A percentile compares a stretch with the other conserved stretches of the same genome.
Conservation (phyloP, 2,329 filamentous ascomycete genomes). For the Diaporthe citriasiana region DNA sequence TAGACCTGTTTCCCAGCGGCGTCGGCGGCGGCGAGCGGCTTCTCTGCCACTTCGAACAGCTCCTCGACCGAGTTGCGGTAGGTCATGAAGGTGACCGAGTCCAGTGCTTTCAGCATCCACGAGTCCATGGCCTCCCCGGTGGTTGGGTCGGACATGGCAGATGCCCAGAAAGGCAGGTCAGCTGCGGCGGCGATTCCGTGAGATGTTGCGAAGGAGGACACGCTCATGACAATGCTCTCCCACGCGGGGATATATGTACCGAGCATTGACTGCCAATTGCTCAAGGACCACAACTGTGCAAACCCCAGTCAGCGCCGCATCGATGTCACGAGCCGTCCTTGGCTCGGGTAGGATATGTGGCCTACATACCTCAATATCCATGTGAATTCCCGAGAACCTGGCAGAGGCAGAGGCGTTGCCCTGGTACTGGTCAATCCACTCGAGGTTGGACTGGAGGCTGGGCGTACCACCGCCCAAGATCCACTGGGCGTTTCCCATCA, state of each 20-base stretch:
- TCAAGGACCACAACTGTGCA: constrained; percentile 29
- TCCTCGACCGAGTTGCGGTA: constrained; percentile 33
- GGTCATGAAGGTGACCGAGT: constrained; percentile 38
- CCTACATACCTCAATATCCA: constrained; percentile 34
- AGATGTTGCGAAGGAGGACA: constrained; percentile 17
- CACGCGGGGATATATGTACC: constrained; percentile 16
- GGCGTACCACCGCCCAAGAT: constrained; percentile 12
- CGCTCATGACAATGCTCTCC: constrained; percentile 12
- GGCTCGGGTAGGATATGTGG: not conserved
- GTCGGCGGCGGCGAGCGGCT: constrained; percentile 24
- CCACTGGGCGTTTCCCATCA: constrained; percentile 32
- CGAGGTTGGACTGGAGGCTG: constrained; percentile 30
- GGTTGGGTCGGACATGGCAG: constrained; percentile 15
- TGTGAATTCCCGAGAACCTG: constrained; percentile 23
- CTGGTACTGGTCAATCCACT: constrained; percentile 32
- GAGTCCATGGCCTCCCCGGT: constrained; percentile 24
- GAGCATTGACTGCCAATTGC: constrained; percentile 29
- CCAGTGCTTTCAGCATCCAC: constrained; percentile 30
- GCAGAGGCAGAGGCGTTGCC: constrained; percentile 30
- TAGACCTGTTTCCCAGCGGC: constrained; percentile 28
- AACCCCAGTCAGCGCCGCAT: not conserved
- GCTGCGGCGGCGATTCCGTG: constrained; percentile 19
- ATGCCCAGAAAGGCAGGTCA: constrained; percentile 32
- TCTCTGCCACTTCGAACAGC: constrained; percentile 28
- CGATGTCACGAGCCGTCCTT: not conserved